These are phyloP conservation scores for Cicer arietinum DNA, from an alignment of 306 rosid species.

Conservation along the genomic window DNA sequence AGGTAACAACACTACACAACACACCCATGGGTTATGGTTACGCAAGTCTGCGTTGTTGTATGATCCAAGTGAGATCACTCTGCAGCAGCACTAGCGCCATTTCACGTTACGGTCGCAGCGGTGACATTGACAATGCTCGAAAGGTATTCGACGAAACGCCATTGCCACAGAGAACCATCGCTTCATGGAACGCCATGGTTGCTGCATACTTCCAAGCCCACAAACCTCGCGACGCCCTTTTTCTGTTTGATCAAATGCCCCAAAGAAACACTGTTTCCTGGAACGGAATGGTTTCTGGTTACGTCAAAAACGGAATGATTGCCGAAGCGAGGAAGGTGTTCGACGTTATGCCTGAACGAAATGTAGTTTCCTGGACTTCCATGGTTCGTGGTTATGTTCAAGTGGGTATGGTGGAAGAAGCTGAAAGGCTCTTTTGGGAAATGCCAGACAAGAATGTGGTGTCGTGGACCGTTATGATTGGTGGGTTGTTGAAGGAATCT, in stretches of 20 bases:
- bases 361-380: conserved; percentile 67
- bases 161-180: conserved; percentile 37
- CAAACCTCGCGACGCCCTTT: conserved; percentile 51
- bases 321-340: conserved; percentile 52
- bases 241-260: conserved; percentile 56
- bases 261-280: conserved; percentile 54
- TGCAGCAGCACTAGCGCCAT: conserved; percentile 47
- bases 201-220: conserved; percentile 57
- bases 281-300: conserved; percentile 57
- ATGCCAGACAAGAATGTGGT: conserved; percentile 62
- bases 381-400: conserved; percentile 62
- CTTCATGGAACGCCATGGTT: conserved; percentile 62
- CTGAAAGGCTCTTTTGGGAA: conserved; percentile 55
- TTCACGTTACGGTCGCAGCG: conserved; percentile 34
- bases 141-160: conserved; percentile 60
- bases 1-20: too few relatives aligned
- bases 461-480: conserved; percentile 64
- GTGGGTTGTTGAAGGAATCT: conserved; percentile 57
- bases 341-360: conserved; percentile 54
- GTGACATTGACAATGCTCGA: conserved; percentile 53
- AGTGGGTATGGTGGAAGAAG: conserved; percentile 45
- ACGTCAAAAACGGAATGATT: conserved; percentile 50
- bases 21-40: conserved; percentile 15
- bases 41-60: conserved; percentile 2
- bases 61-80: conserved; percentile 32